Percentiles rank a stretch among this genome's conserved stretches.
Evolutionary conservation across 208 protist genomes (phyloP).

Genomic region (Trypanosoma melophagium): DNA sequence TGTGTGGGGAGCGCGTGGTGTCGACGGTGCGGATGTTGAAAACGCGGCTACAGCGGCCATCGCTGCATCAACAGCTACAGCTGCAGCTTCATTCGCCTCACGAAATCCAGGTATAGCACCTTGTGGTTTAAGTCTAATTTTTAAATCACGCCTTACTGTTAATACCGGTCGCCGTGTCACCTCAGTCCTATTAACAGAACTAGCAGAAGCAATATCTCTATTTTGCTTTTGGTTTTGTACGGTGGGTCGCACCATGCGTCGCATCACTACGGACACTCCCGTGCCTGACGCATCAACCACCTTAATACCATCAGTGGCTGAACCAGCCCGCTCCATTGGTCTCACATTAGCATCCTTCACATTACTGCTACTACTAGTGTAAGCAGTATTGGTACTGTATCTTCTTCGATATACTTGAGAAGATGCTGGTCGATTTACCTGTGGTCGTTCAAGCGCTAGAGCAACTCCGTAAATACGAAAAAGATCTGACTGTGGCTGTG

Average conservation of each 20-base stretch:
- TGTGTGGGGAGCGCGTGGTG: not conserved
- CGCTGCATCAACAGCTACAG: constrained; percentile 12
- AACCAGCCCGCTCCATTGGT: not conserved
- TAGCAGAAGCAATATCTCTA: not conserved
- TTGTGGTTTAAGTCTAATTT: not conserved
- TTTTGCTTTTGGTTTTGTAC: not conserved
- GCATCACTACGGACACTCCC: constrained; percentile 5
- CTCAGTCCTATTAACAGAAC: not conserved
- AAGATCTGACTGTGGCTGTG: not conserved
- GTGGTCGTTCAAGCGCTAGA: not conserved
- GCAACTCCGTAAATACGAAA: constrained; percentile 13
- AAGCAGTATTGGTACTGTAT: not conserved
- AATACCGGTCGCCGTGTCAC: not conserved
- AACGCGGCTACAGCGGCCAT: constrained; percentile 6
- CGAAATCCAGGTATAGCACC: not conserved
- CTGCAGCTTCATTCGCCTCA: constrained; percentile 14
- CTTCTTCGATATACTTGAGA: not conserved
- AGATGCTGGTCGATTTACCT: not conserved
- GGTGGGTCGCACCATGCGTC: constrained; percentile 3
- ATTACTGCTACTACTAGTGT: not conserved
- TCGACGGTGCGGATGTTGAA: not conserved
- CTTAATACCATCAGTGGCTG: not conserved
- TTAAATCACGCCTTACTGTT: not conserved
- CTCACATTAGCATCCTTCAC: not conserved
- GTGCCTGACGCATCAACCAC: constrained; percentile 6